phyloP scores from a whole-genome alignment of 2,329 filamentous ascomycete genomes.

The Cryphonectria radicalis region DNA sequence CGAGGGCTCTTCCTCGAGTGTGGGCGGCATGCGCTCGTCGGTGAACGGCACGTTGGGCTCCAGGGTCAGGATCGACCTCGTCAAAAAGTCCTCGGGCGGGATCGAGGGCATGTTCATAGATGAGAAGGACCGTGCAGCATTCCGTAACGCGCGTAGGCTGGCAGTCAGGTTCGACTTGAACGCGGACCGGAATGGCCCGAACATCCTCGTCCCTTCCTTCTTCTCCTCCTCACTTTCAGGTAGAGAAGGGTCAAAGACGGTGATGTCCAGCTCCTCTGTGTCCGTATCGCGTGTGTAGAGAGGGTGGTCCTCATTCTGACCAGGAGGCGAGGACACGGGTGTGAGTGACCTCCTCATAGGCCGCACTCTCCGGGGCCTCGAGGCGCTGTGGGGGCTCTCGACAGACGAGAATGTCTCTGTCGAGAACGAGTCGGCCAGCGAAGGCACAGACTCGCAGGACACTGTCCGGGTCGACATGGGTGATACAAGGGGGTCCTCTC shows the following conservation, averaged over 20 bases:
- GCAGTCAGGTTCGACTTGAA: slow-evolving; percentile 74
- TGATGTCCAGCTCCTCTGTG: slow-evolving; percentile 53
- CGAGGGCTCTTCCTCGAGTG: slow-evolving; percentile 66
- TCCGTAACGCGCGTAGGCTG: slow-evolving; percentile 66
- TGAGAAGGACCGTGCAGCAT: slow-evolving; percentile 67
- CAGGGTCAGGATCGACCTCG: slow-evolving; percentile 69
- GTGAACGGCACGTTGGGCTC: slow-evolving; percentile 69
- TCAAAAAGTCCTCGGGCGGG: slow-evolving; percentile 69
- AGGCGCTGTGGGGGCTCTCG: slow-evolving; percentile 52
- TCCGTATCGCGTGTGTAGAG: slow-evolving; percentile 46
- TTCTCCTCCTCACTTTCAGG: slow-evolving; percentile 37
- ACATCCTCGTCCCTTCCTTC: slow-evolving; percentile 33
- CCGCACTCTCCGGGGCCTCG: slow-evolving; percentile 46
- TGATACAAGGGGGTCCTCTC: slow-evolving; percentile 58
- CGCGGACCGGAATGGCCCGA: slow-evolving; percentile 57
- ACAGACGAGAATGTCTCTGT: slow-evolving; percentile 55
- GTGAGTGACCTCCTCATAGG: slow-evolving; percentile 56
- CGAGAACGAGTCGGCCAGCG: slow-evolving; percentile 58
- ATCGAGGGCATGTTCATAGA: slow-evolving; percentile 66
- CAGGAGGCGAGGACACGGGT: slow-evolving; percentile 59
- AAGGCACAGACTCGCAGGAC: slow-evolving; percentile 66
- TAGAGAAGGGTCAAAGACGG: slow-evolving; percentile 45
- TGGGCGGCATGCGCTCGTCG: slow-evolving; percentile 67
- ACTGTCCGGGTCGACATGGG: slow-evolving; percentile 58
- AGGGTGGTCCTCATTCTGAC: slow-evolving; percentile 56